These are phyloP conservation scores for Aristolochia contorta DNA, from an alignment of 164 flowering plant genomes.

Conservation along the genomic window DNA sequence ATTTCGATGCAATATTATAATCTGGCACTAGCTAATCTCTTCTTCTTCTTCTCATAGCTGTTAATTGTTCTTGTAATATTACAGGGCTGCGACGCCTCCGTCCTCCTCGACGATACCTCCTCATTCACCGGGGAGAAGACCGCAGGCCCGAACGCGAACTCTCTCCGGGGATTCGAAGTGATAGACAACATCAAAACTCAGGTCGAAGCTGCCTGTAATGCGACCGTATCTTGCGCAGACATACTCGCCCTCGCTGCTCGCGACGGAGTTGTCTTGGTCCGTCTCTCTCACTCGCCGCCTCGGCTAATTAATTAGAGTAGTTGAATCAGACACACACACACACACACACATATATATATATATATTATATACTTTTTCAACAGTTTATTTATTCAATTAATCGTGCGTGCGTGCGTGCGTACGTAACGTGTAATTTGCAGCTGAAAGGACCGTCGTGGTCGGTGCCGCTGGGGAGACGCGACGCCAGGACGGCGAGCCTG, in stretches of 20 bases:
- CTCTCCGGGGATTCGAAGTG: slow-evolving; percentile 8
- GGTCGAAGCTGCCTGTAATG: slow-evolving; percentile 13
- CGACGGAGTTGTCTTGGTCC: slow-evolving; percentile 15
- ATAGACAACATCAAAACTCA: slow-evolving; percentile 14
- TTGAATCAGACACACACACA: no score
- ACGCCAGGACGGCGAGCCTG: slow-evolving; percentile 56
- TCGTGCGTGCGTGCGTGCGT: no score
- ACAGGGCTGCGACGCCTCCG: slow-evolving; percentile 17
- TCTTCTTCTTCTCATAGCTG: no score
- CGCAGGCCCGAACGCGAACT: slow-evolving; percentile 12
- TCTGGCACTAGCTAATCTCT: no score
- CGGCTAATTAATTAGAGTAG: no score
- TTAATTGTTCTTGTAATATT: no score
- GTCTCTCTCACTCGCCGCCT: neutral
- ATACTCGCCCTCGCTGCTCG: slow-evolving; percentile 12
- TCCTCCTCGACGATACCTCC: slow-evolving; percentile 12
- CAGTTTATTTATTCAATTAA: no score
- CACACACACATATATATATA: no score
- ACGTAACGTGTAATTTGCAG: no score
- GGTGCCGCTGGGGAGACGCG: slow-evolving; percentile 69
- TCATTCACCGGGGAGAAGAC: slow-evolving; percentile 16
- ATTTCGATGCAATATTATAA: no score
- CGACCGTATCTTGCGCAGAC: slow-evolving; percentile 14
- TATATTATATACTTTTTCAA: no score
- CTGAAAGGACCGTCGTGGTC: slow-evolving; percentile 68